A percentile compares a stretch with the other conserved stretches of the same genome.
Conservation (phyloP, 495 filamentous ascomycete genomes). For the Aspergillus steynii region DNA sequence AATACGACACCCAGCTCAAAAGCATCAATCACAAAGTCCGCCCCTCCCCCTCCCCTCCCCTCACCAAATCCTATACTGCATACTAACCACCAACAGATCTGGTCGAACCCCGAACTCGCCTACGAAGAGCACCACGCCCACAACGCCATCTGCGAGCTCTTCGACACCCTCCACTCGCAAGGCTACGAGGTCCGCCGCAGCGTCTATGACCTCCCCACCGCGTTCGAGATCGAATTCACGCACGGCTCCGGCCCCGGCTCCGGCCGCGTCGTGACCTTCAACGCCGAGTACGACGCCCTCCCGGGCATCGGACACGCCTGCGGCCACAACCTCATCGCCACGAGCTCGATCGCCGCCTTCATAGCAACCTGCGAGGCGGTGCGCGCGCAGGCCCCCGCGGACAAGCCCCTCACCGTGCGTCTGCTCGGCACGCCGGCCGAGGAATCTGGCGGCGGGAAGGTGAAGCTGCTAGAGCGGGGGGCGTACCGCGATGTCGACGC, state of each 20-base stretch:
- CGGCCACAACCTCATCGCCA: constrained; percentile 50
- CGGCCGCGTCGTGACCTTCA: constrained; percentile 56
- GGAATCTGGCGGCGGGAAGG: constrained; percentile 45
- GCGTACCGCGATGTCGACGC: constrained; percentile 51
- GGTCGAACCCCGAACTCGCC: constrained; percentile 55
- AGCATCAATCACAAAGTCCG: constrained; percentile 49
- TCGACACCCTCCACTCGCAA: constrained; percentile 31
- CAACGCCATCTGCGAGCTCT: constrained; percentile 48
- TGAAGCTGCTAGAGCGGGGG: constrained; percentile 48
- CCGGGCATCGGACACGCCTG: constrained; percentile 49
- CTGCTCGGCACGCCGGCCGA: constrained; percentile 48
- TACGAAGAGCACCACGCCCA: constrained; percentile 57
- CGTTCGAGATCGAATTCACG: constrained; percentile 56
- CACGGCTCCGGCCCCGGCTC: constrained; percentile 27
- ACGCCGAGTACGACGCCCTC: constrained; percentile 57
- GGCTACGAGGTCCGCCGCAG: constrained; percentile 41
- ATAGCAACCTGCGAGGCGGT: constrained; percentile 38
- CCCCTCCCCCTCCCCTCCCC: background rate
- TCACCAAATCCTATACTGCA: background rate
- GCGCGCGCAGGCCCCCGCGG: constrained; percentile 11
- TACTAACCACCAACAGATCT: constrained; percentile 29
- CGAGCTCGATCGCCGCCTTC: constrained; percentile 45
- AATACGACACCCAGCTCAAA: constrained; percentile 37
- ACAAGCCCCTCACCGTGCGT: constrained; percentile 25
- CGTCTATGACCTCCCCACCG: constrained; percentile 54